Base-by-base conservation (phyloP, 225 moss, liverwort and hornwort species). In the Bryum argenteum region DNA sequence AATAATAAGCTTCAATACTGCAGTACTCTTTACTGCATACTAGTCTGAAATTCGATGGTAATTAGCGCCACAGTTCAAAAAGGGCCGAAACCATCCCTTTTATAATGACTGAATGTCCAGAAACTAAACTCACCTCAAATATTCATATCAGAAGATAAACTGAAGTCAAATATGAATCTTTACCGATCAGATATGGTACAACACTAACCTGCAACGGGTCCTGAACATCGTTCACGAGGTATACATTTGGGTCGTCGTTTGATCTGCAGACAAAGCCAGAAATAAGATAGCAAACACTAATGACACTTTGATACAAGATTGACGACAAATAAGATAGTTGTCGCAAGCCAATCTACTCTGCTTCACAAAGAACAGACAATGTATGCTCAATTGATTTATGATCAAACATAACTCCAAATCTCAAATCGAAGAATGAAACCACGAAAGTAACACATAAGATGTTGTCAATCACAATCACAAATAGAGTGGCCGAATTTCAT, bases 241-340 rank as follows among this genome's bases (percentile, higher is more conserved):
- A 98, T n/a, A 98, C 92, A 80, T 98, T 98, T 67, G 98, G 63
- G 66, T 98, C 94, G 60, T 98, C 98, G 28, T 88, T 83, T 59
- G 94, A 94, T 75, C 98, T 98, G 83, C 84, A 81, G 40, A 22
- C 45, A 51, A 9, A 65, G 14, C 43, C 53, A 42, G 66, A 82
- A 40, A 21, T 33, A 15, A 38, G 42, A 59, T 17, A 51, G 41
- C 47, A 16, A 33, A 54, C 8, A 44, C 51, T 47, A 48, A 14
- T 20, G 53, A 63, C 23, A 58, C 22, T 7, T 6, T 11, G 11
- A 1, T 11, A 17, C 50, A 24, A 15, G 11, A 21, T 51, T n/a
- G 19, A 48, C 20, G 50, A 33, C 0, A 42, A 22, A 57, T 67
- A 43, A 51, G 3, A 56, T 41, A 71, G 39, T 28, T 56, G 20